Evolutionary conservation across 1,284 basidiomycete species (phyloP), one percentile per base, ranked within the genome.

Genomic region (Porogramme epimiltina): DNA sequence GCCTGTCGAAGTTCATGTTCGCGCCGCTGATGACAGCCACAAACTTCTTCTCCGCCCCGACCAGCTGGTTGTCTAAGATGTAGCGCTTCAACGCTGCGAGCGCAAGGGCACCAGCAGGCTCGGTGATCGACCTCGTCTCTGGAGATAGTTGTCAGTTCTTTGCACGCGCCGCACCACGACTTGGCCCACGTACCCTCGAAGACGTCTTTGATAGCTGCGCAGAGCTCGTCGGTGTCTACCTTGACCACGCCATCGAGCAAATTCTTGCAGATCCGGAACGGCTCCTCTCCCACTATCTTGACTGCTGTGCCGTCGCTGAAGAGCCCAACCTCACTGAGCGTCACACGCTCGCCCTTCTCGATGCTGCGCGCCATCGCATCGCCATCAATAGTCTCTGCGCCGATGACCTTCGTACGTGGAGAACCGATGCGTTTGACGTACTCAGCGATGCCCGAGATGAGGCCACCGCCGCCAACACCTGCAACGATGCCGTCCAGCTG

Each of bases 281-380:
- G 89, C 68, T 99, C 97, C 69, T 89, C 91, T 10, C 97, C 97
- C 0, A 99, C 95, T 42, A 96, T 82, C 66, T 92, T 89, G n/a
- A 99, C 97, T 1, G 97, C 97, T 1, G 97, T 99, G n/a, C 97
- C 97, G 68, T 99, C 97, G 53, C 90, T 91, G 69, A 99, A 99
- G 2, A 95, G 90, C 4, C 97, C 97, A 1, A 98, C 95, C 67
- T 99, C 97, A 24, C 80, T 72, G 51, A 99, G 74, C 10, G 87
- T 86, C 0, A 97, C 86, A 24, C 95, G 79, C 61, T 93, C 80
- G 6, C 94, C 93, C 50, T 80, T 81, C 57, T 79, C 80, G 62
- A 94, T 68, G 68, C 92, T 95, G 65, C 80, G 79, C 13, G 82
- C 82, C 87, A 99, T 94, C 2, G 95, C 95, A 67, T 99, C 95